A percentile compares a stretch with the other conserved stretches of the same genome.
These are phyloP conservation scores for Epicoccum sorghinum DNA, from an alignment of 2,329 filamentous ascomycete species.

Conservation along the genomic window DNA sequence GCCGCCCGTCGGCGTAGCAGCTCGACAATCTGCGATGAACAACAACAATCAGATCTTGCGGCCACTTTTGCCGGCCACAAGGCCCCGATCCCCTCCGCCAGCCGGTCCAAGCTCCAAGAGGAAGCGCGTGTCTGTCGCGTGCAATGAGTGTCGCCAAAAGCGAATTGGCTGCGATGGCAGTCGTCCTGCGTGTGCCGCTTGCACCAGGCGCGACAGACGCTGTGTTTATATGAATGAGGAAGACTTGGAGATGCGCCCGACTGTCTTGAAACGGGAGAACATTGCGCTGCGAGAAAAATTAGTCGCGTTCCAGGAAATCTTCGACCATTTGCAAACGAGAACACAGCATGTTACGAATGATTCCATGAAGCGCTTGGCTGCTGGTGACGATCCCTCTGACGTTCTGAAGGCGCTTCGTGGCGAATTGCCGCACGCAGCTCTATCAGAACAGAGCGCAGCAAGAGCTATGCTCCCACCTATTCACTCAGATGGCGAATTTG, in stretches of 20 bases:
- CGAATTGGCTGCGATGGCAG: slow-evolving; percentile 20
- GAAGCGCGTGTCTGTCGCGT: slow-evolving; percentile 20
- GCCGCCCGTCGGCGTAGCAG: slow-evolving; percentile 2
- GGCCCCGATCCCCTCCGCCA: slow-evolving; percentile 15
- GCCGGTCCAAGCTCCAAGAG: slow-evolving; percentile 11
- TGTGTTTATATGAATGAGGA: slow-evolving; percentile 21
- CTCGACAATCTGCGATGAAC: slow-evolving; percentile 12
- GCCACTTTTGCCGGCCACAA: slow-evolving; percentile 16
- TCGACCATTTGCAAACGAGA: slow-evolving; percentile 11
- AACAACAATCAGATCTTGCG: slow-evolving; percentile 7
- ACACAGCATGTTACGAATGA: slow-evolving; percentile 15
- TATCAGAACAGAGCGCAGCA: slow-evolving; percentile 16
- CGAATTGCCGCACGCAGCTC: neutral
- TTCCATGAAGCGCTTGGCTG: slow-evolving; percentile 12
- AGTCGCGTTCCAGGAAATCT: slow-evolving; percentile 10
- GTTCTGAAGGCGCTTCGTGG: slow-evolving; percentile 16
- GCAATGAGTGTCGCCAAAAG: slow-evolving; percentile 19
- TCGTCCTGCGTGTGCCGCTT: slow-evolving; percentile 16
- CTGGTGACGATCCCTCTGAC: slow-evolving; percentile 10
- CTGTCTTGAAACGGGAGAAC: slow-evolving; percentile 19
- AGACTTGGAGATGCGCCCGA: slow-evolving; percentile 17
- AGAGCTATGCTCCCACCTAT: slow-evolving; percentile 15
- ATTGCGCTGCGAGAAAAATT: slow-evolving; percentile 16
- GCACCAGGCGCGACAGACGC: slow-evolving; percentile 9
- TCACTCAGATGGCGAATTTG: slow-evolving; percentile 19